phyloP scores from a whole-genome alignment of 257 asterid species.

The Cruciata laevipes region DNA sequence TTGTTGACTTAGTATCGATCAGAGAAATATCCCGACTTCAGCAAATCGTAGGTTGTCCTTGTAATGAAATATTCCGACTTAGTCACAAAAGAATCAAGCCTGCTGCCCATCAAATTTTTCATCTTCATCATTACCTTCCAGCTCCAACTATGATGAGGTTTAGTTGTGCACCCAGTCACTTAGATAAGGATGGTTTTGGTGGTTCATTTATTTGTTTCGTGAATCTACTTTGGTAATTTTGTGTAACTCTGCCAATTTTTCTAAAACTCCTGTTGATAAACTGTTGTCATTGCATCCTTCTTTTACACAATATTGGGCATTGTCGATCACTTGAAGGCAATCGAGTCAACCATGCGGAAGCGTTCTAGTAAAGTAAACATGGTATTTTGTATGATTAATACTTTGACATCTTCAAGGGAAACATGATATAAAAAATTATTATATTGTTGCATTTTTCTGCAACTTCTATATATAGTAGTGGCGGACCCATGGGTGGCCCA shows the following conservation, averaged over 20 bases:
- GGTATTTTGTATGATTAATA: constrained; percentile 11
- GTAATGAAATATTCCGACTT: no score
- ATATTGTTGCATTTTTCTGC: constrained; percentile 14
- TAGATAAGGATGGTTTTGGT: background rate
- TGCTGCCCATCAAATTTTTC: no score
- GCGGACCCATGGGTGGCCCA: no score
- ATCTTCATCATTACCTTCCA: no score
- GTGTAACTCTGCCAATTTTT: background rate
- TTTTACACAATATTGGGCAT: constrained; percentile 30
- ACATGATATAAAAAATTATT: background rate
- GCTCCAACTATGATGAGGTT: no score
- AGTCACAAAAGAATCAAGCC: no score
- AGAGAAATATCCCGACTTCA: no score
- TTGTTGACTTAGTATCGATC: no score
- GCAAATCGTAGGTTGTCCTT: no score
- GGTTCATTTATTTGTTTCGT: background rate
- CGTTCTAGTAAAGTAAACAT: constrained; percentile 21
- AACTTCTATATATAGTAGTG: constrained; percentile 23
- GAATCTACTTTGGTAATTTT: background rate
- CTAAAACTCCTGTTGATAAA: background rate
- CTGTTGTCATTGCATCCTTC: constrained; percentile 3
- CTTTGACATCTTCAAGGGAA: background rate
- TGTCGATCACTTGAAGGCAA: constrained; percentile 21
- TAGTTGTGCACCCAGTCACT: no score
- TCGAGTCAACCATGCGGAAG: constrained; percentile 25